Base-by-base conservation (phyloP, 164 flowering plant genomes). In the Nymphaea thermarum region DNA sequence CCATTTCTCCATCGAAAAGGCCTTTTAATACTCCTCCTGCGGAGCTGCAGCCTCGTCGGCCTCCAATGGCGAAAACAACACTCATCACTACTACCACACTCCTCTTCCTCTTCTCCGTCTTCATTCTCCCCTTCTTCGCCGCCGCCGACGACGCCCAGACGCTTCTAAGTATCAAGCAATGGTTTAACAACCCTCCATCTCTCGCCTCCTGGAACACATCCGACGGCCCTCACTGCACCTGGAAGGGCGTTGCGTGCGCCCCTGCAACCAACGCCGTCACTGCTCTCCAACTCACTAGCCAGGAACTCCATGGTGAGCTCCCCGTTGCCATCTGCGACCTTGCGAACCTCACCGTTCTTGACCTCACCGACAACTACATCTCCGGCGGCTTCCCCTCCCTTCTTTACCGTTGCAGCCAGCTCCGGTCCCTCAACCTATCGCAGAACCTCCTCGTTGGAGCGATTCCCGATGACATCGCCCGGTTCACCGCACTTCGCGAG, bases 171-270 rank as follows among this genome's bases (percentile, higher is more conserved):
- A 71, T 89, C 8, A 86, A 81, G 66, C 74, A 71, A 6, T 65
- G 74, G 17, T 79, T 78, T 76, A 73, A 76, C 17, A 71, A 79
- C 67, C 86, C 86, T 17, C 72, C 80, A 17, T 25, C 74, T 25
- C 64, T 81, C 65, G 64, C 69, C 25, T 43, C 74, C 43, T 88
- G 94, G 94, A 78, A 67, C 69, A 53, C 81, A 17, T 61, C 66
- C 66, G 82, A 42, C 76, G 80, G 44, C 68, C 82, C 3, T 84
- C 79, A 11, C 68, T 88, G 94, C 61, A 42, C 41, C 43, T 87
- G 92, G 93, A 80, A 80, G 53, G 93, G 76, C 67, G 73, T 89
- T 60, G 3, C 0, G 5, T 85, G 96, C 81, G 96, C 67, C 6
- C 5, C 1, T 76, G 12, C 71, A 57, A 70, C 43, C 45, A 68